Evolutionary conservation across 768 basidiomycete species (phyloP).

Genomic region (Lactifluus volemus): DNA sequence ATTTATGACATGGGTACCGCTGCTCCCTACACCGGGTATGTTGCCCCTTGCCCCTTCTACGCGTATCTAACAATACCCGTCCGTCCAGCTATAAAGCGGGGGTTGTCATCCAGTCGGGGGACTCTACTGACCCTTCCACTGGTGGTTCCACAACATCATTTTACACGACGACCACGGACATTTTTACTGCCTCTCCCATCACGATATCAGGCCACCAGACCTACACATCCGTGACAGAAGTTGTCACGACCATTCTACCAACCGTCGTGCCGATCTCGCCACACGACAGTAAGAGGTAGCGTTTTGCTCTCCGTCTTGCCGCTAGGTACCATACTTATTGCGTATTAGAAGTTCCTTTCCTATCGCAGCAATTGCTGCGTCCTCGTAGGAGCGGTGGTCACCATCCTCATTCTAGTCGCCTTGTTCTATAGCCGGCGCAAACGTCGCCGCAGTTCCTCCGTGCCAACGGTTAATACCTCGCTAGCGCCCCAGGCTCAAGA

Average conservation of each 20-base stretch:
- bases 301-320: not conserved
- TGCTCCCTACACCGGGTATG: not conserved
- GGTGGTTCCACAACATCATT: not conserved
- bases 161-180: not conserved
- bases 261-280: not conserved
- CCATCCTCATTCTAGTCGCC: not conserved
- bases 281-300: not conserved
- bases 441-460: not conserved
- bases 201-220: not conserved
- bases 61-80: not conserved
- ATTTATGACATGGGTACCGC: not conserved
- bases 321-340: not conserved
- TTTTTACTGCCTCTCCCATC: not conserved
- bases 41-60: not conserved
- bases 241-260: not conserved
- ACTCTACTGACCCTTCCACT: too few species aligned
- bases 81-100: not conserved
- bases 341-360: not conserved
- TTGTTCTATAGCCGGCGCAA: not conserved
- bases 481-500: not conserved
- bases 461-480: not conserved
- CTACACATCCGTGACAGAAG: not conserved
- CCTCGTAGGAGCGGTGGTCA: not conserved
- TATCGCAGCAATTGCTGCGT: not conserved
- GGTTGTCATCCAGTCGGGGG: not conserved